Evolutionary conservation across 2,329 filamentous ascomycete genomes (phyloP), one percentile per base, ranked within the genome.

Genomic region (Penicillium janthinellum): DNA sequence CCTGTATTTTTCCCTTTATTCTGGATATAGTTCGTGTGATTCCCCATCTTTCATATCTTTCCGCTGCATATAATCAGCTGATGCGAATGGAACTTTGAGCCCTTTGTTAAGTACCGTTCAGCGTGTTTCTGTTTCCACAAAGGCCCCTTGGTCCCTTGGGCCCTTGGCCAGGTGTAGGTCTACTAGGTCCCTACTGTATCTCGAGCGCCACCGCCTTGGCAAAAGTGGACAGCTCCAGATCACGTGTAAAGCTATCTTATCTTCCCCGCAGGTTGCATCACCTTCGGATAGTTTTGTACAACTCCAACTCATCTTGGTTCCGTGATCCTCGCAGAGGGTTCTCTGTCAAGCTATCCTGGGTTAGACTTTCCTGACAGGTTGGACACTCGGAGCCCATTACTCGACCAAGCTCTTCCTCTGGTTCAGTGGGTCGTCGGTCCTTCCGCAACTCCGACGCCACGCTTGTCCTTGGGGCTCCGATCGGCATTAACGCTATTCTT

Each of bases 21-120:
- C 58, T 72, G 69, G 62, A 70, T 69, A 72, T 68, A 69, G 61
- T 65, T 65, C 64, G 51, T 64, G 67, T 72, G 72, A 74, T 74
- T 74, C 71, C 71, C 71, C 65, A 65, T 61, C 49, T 56, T 65
- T 59, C 58, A 61, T 62, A 51, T 48, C 56, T 37, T 56, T 44
- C 25, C 63, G 56, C 63, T 63, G 56, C 63, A 61, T 47, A 63
- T 63, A 61, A 44, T 54, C 47, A 17, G 47, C 53, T 12, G 20
- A 38, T 25, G 25, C 17, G 1, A 52, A 20, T 35, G 47, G n/a
- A 34, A 12, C 7, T 35, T 12, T 4, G n/a, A 49, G 25, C 6
- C 35, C 47, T 49, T n/a, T 35, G 47, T n/a, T 25, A 7, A 17
- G 20, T 28, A 28, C 14, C 11, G 7, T 47, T 28, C 14, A 3